Evolutionary conservation across 495 filamentous ascomycete species (phyloP), one percentile per base, ranked within the genome.

Genomic region (Penicillium psychrofluorescens): DNA sequence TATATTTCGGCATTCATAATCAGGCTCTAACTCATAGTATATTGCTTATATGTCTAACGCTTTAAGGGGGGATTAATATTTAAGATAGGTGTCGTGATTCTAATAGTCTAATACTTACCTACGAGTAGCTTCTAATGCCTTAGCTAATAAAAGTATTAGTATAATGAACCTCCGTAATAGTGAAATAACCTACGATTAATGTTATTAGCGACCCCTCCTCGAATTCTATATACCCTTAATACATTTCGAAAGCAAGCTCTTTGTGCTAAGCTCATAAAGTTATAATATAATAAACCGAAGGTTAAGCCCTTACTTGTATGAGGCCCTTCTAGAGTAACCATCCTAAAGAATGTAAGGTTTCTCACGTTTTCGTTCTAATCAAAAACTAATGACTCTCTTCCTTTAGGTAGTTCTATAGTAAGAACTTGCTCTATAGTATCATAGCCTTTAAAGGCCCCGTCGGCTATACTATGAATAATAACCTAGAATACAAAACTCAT

Each of bases 391-490:
- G 36, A 61, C 31, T 61, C 57, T 42, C 49, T 48, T 11, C 57
- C 42, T 29, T 44, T 43, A 11, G 44, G 49, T 7, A 46, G 51
- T 34, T 38, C 49, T 16, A 41, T 28, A 10, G 22, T 22, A 6
- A 61, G 49, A 38, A 61, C 35, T 3, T 61, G 44, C 33, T 30
- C 42, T 1, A 55, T 36, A 0, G 44, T 47, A 6, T 16, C 40
- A 29, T 48, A 44, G 2, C 52, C 54, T 31, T 56, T 61, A 28
- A 58, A 61, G 9, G 49, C 54, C 35, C 49, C 31, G 36, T 61
- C 46, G 11, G 51, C 48, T 1, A 61, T 32, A 1, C 54, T 35
- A 44, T 46, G 14, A 8, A 54, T 44, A 11, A 60, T 53, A 1
- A 50, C 44, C 46, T 38, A 54, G 29, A 58, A 58, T 2, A 53